Conservation (phyloP, 805 yeast species). For the Wickerhamomyces tratensis region DNA sequence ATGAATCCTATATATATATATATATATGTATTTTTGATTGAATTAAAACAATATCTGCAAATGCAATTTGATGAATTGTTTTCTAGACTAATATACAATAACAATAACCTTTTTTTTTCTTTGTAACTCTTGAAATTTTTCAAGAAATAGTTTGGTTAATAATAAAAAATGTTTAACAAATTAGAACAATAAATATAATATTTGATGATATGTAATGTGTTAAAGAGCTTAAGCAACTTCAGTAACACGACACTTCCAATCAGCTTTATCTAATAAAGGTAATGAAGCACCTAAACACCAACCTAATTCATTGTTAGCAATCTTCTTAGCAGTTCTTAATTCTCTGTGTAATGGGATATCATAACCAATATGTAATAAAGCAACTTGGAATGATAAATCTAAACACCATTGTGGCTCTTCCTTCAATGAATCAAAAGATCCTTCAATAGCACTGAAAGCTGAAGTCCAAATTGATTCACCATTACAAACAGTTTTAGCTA, state of each 20-base stretch:
- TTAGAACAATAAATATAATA: no score
- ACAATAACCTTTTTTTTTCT: no score
- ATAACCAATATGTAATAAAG: conserved; percentile 91
- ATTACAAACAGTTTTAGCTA: conserved; percentile 76
- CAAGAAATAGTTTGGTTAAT: no score
- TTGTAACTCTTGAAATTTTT: no score
- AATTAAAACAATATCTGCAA: no score
- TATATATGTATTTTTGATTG: no score
- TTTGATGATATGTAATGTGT: neutral
- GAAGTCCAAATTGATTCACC: conserved; percentile 72
- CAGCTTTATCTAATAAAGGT: conserved; percentile 64
- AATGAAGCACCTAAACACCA: conserved; percentile 99
- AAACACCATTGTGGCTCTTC: conserved; percentile 91
- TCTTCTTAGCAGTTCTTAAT: conserved; percentile 84
- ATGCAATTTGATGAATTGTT: no score
- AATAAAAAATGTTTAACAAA: no score
- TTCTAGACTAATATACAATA: no score
- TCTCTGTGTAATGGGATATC: conserved; percentile 88
- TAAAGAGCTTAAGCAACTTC: conserved; percentile 1
- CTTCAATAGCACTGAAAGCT: conserved; percentile 55
- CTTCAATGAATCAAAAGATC: conserved; percentile 54
- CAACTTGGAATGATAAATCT: conserved; percentile 83
- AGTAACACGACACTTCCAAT: conserved; percentile 54
- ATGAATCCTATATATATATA: no score
- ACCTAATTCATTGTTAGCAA: conserved; percentile 85